Evolutionary conservation across 2,329 filamentous ascomycete genomes (phyloP).

Genomic region (Colletotrichum truncatum): DNA sequence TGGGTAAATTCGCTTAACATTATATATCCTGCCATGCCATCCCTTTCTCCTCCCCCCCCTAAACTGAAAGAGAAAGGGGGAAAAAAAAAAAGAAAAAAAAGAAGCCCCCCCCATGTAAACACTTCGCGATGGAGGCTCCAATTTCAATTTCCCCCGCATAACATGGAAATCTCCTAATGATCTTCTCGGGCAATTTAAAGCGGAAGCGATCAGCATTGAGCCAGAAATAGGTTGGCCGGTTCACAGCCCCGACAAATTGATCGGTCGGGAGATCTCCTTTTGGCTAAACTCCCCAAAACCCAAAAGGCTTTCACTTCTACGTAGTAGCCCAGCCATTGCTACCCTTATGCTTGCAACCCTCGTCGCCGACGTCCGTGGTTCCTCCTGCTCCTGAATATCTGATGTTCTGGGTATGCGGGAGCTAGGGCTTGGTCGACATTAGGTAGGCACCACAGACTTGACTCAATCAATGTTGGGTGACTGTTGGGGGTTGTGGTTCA

Average conservation of each 20-base stretch:
- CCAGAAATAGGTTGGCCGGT: conserved; percentile 21
- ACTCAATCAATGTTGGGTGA: background rate
- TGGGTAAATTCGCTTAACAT: too few species aligned
- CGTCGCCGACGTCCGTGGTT: background rate
- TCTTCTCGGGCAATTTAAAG: conserved; percentile 21
- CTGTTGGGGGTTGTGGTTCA: background rate
- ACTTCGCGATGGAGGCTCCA: background rate
- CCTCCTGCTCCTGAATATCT: too few species aligned
- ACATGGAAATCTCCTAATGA: background rate
- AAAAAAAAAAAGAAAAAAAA: too few species aligned
- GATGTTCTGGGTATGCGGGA: too few species aligned
- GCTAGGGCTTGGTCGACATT: too few species aligned
- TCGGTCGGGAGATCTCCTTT: conserved; percentile 22
- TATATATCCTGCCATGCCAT: too few species aligned
- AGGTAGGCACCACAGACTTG: too few species aligned
- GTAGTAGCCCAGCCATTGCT: background rate
- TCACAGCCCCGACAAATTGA: conserved; percentile 4
- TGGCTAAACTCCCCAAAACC: background rate
- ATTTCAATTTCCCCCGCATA: conserved; percentile 15
- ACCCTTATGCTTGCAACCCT: conserved; percentile 1
- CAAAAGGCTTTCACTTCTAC: background rate
- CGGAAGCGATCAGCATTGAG: conserved; percentile 27
- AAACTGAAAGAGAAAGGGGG: too few species aligned
- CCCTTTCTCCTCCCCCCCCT: too few species aligned
- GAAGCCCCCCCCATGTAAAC: too few species aligned